Base-by-base conservation (phyloP, 2,329 filamentous ascomycete genomes). In the Arthrinium puccinioides region DNA sequence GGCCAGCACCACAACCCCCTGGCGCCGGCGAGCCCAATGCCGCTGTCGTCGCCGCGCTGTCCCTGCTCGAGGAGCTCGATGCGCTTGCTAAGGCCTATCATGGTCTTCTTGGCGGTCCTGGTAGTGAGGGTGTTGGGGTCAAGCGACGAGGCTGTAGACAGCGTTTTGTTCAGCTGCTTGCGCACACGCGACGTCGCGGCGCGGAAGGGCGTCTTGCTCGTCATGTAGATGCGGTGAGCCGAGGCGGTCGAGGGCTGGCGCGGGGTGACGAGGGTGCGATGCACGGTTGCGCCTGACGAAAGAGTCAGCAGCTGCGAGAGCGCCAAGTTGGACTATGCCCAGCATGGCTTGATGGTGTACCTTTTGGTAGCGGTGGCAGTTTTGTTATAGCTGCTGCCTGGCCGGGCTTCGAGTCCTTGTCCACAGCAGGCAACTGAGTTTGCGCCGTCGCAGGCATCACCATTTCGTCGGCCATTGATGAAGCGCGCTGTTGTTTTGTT, bases 171-270 rank as follows among this genome's bases (percentile, higher is more conserved):
- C 4, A 88, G 74, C 2, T 79, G 70, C 42, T 76, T 76, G 42
- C 76, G 74, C 11, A 80, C 72, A 35, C 82, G 79, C 49, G 77
- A 78, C 10, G 85, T 70, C 5, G 76, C 67, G 9, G 81, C 74
- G 59, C 86, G 74, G 64, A 86, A 84, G 6, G 80, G 78, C 0
- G 82, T 79, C 25, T 66, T 66, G 27, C 73, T 61, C 25, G 76
- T 78, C 40, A 88, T 67, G 62, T 87, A 86, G 56, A 88, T 67
- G 42, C 74, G 54, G 37, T 48, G 44, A 7, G 56, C 49, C 21
- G 55, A 44, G 47, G 29, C 49, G 24, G 48, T 52, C 32, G 66
- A 63, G 15, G 67, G 64, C 11, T 58, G 53, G n/a, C 66, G 62
- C 9, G 43, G 63, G 54, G 44, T 56, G 28, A 70, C 56, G 5